These are phyloP conservation scores for Alternaria angustiovoidea DNA, from an alignment of 2,329 filamentous ascomycete species.

Conservation along the genomic window DNA sequence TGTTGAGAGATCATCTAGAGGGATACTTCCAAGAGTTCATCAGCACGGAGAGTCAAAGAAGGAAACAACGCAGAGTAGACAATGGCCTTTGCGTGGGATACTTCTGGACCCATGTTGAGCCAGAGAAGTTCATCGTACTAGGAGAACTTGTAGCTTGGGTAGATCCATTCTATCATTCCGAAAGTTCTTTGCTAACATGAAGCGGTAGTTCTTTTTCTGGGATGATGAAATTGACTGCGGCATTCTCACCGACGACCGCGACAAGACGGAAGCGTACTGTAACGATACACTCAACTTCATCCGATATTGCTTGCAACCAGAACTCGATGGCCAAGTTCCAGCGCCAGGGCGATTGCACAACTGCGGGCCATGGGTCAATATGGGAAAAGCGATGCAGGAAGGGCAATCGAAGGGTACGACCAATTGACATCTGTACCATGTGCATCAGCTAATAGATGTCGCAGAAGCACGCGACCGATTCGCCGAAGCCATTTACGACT, in stretches of 20 bases:
- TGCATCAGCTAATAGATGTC: not conserved
- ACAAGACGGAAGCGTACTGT: conserved; percentile 19
- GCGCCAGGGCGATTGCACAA: conserved; percentile 18
- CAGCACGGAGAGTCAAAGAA: conserved; percentile 9
- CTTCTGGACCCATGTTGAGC: conserved; percentile 14
- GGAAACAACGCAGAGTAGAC: conserved; percentile 14
- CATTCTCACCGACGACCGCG: conserved; percentile 14
- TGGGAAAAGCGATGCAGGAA: conserved; percentile 17
- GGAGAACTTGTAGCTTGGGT: conserved; percentile 18
- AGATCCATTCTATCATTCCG: not conserved
- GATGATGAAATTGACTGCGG: conserved; percentile 22
- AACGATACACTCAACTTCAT: conserved; percentile 17
- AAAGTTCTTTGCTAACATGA: not conserved
- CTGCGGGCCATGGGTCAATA: conserved; percentile 16
- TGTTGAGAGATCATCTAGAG: conserved; percentile 10
- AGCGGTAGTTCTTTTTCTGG: conserved; percentile 18
- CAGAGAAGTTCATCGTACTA: conserved; percentile 8
- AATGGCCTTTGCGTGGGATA: conserved; percentile 12
- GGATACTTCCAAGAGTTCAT: conserved; percentile 10
- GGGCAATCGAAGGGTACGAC: conserved; percentile 15
- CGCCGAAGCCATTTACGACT: conserved; percentile 17
- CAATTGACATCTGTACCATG: too few species aligned
- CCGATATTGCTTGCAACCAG: conserved; percentile 15
- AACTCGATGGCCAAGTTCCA: conserved; percentile 10
- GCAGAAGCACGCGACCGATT: conserved; percentile 18